A percentile compares a stretch with the other conserved stretches of the same genome.
Conservation (phyloP, 192 early-diverging fungal species). For the Coemansia pectinata region DNA sequence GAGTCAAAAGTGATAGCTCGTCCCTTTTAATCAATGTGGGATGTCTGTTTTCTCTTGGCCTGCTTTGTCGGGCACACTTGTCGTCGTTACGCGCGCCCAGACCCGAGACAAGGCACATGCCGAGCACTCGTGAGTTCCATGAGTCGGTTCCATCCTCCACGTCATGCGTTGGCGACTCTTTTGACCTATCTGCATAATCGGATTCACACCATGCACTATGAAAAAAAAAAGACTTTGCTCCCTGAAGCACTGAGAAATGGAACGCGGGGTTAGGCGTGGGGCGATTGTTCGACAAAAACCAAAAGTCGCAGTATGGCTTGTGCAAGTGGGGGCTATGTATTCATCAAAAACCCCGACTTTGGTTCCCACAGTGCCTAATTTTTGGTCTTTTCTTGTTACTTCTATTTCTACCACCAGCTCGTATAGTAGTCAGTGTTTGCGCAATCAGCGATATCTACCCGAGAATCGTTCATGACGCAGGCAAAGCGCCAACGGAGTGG, state of each 20-base stretch:
- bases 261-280: not conserved
- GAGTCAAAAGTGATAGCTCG: not conserved
- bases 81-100: not conserved
- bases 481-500: conserved; percentile 1
- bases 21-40: not conserved
- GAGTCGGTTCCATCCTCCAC: not conserved
- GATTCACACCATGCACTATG: not conserved
- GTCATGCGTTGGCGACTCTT: not conserved
- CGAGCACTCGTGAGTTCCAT: not conserved
- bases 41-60: not conserved
- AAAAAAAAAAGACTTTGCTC: not conserved
- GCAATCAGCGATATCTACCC: not conserved
- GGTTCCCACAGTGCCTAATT: not conserved
- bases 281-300: not conserved
- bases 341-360: not conserved
- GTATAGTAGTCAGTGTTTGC: not conserved
- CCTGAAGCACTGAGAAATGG: not conserved
- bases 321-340: not conserved
- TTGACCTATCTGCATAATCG: not conserved
- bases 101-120: not conserved
- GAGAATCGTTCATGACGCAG: not conserved
- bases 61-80: not conserved
- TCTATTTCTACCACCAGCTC: not conserved
- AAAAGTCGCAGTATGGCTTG: conserved; percentile 3
- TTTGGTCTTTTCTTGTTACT: not conserved